phyloP scores from a whole-genome alignment of 805 yeast genomes.

The Starmerella apis region DNA sequence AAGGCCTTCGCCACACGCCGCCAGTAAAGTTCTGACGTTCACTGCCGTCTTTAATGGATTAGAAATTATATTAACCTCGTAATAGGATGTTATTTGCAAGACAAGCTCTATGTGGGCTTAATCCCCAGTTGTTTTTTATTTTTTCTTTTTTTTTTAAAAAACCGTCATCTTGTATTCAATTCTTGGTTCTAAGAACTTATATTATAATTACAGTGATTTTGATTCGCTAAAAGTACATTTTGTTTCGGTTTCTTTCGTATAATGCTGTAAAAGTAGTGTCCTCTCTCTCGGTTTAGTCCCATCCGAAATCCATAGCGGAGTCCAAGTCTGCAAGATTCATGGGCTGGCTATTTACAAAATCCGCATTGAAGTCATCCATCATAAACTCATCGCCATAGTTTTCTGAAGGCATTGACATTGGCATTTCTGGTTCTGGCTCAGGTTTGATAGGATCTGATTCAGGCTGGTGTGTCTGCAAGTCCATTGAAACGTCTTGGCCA shows the following conservation, averaged over 20 bases:
- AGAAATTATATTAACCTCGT: background rate
- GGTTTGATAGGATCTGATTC: background rate
- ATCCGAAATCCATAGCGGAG: constrained; percentile 25
- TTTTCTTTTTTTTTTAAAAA: background rate
- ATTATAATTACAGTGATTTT: no score
- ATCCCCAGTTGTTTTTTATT: background rate
- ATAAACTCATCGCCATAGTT: constrained; percentile 4
- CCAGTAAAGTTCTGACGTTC: constrained; percentile 15
- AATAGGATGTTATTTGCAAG: constrained; percentile 1
- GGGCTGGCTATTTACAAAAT: constrained; percentile 23
- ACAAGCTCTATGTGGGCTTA: background rate
- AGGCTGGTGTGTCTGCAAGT: background rate
- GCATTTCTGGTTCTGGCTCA: background rate
- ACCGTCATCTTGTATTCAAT: no score
- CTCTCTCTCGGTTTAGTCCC: no score
- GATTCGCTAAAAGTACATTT: no score
- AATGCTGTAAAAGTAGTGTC: no score
- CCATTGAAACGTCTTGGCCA: background rate
- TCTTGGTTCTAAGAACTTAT: no score
- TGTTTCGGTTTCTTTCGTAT: no score
- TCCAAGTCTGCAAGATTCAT: constrained; percentile 28
- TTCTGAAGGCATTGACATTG: background rate
- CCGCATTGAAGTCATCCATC: constrained; percentile 15
- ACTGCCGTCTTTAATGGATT: constrained; percentile 1
- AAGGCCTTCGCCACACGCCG: constrained; percentile 95